Evolutionary conservation across 305 asterid genomes (phyloP).

Genomic region (Rubia peregrina): DNA sequence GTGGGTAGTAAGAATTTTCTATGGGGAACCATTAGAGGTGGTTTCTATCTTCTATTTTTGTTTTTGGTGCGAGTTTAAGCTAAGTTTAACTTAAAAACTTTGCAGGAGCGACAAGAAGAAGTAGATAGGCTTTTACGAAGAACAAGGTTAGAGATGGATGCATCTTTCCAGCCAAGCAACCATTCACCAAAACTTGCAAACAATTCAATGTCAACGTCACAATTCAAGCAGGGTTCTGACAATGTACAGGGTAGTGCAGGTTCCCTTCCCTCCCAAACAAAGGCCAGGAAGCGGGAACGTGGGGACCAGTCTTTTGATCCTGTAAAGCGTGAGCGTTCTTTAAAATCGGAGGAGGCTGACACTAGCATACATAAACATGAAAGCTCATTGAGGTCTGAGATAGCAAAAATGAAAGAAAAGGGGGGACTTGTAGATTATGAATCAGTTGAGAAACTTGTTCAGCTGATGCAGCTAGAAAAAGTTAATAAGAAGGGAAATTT

Average conservation of each 20-base stretch:
- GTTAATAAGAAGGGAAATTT: conserved; percentile 60
- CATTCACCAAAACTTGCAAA: conserved; percentile 62
- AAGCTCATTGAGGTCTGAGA: conserved; percentile 52
- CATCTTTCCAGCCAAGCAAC: conserved; percentile 45
- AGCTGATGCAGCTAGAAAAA: conserved; percentile 63
- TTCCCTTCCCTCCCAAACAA: conserved; percentile 54
- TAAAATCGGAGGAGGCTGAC: conserved; percentile 54
- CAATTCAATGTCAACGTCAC: conserved; percentile 42
- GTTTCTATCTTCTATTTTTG: background rate
- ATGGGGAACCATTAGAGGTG: background rate
- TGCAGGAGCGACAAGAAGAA: conserved; percentile 64
- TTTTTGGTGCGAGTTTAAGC: background rate
- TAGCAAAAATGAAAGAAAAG: conserved; percentile 62
- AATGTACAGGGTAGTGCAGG: conserved; percentile 43
- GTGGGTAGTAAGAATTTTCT: background rate
- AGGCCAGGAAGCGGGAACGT: conserved; percentile 90
- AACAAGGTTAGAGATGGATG: conserved; percentile 56
- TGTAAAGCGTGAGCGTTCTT: conserved; percentile 53
- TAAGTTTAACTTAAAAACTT: conserved; percentile 1
- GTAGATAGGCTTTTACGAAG: conserved; percentile 46
- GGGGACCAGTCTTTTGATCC: conserved; percentile 61
- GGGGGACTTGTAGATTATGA: conserved; percentile 66
- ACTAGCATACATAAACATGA: conserved; percentile 42
- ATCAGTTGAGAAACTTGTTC: conserved; percentile 86
- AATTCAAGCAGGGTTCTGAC: conserved; percentile 48